These are phyloP conservation scores for Albophoma yamanashiensis DNA, from an alignment of 2,329 filamentous ascomycete genomes.

Conservation along the genomic window DNA sequence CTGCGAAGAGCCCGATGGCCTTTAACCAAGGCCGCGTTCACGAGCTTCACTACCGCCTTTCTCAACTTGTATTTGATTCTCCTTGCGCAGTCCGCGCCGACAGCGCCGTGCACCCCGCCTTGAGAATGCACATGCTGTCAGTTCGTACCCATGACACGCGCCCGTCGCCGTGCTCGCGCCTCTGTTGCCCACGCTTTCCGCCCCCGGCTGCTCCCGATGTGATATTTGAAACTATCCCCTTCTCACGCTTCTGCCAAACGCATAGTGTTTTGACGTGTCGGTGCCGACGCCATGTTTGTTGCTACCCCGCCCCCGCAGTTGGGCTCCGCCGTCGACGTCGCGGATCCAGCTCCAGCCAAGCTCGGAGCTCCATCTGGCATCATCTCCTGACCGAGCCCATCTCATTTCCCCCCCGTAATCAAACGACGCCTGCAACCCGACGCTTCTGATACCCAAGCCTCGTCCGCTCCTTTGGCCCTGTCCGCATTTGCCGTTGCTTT, in stretches of 20 bases:
- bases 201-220: background rate
- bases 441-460: background rate
- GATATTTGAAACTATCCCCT: background rate
- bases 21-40: background rate
- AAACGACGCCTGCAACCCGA: background rate
- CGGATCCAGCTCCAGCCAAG: background rate
- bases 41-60: background rate
- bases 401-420: background rate
- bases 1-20: background rate
- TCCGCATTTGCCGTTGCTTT: background rate
- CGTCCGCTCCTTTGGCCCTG: background rate
- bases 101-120: too few relatives aligned
- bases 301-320: constrained; percentile 8
- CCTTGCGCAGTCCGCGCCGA: too few relatives aligned
- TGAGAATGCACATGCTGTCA: too few relatives aligned
- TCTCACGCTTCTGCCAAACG: background rate
- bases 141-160: too few relatives aligned
- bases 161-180: background rate
- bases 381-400: background rate
- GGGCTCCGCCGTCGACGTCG: background rate
- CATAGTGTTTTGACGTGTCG: background rate
- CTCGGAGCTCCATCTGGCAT: background rate
- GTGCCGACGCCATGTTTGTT: background rate
- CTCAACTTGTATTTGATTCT: too few relatives aligned
- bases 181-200: too few relatives aligned